Evolutionary conservation across 306 rosid genomes (phyloP).

Genomic region (Chamaecrista fasciculata): DNA sequence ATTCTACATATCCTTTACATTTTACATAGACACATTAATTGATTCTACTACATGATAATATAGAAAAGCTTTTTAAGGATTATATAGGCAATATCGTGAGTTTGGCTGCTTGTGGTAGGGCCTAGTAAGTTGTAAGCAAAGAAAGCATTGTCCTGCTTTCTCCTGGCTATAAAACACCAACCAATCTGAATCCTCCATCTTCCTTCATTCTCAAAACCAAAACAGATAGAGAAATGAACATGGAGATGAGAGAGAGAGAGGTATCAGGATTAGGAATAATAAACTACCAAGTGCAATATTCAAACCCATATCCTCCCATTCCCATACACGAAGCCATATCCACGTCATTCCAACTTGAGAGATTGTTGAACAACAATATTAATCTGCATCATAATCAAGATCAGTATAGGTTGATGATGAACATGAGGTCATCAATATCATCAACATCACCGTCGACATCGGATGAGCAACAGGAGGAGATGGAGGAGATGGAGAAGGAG

Average conservation of each 20-base stretch:
- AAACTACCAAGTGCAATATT: slow-evolving; percentile 53
- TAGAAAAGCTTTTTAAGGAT: too few relatives aligned
- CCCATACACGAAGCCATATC: slow-evolving; percentile 41
- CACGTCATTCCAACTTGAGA: slow-evolving; percentile 40
- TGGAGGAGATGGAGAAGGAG: too few relatives aligned
- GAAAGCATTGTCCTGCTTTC: too few relatives aligned
- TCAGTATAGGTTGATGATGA: too few relatives aligned
- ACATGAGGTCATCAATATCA: slow-evolving; percentile 62
- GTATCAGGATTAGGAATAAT: slow-evolving; percentile 27
- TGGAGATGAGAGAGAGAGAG: slow-evolving; percentile 60
- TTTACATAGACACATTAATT: too few relatives aligned
- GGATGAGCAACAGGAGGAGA: too few relatives aligned
- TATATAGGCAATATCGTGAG: slow-evolving; percentile 5
- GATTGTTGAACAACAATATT: slow-evolving; percentile 38
- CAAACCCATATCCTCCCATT: slow-evolving; percentile 44
- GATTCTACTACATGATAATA: too few relatives aligned
- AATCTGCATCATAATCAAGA: slow-evolving; percentile 51
- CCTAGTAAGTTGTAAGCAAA: too few relatives aligned
- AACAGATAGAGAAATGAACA: background rate
- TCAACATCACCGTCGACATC: slow-evolving; percentile 55
- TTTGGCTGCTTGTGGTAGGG: slow-evolving; percentile 32
- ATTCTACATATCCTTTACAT: too few relatives aligned
- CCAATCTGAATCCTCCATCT: slow-evolving; percentile 32
- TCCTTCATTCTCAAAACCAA: slow-evolving; percentile 41
- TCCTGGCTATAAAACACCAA: slow-evolving; percentile 62